These are phyloP conservation scores for Salix purpurea DNA, from an alignment of 345 rosid species.

Conservation along the genomic window DNA sequence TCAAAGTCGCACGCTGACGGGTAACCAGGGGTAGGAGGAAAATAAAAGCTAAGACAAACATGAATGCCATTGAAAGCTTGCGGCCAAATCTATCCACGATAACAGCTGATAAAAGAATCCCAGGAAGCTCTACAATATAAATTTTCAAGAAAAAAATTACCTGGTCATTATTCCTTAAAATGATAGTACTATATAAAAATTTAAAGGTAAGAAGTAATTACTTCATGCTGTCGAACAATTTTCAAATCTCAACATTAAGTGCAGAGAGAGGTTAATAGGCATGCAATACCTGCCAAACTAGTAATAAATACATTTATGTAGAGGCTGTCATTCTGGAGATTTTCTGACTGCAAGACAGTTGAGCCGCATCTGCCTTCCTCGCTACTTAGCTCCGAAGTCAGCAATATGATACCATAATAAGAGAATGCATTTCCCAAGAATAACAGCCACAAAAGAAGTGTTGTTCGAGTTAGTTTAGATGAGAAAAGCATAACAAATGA, in stretches of 20 bases:
- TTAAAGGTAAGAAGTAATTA: no score
- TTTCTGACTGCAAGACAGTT: background rate
- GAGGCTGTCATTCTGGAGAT: background rate
- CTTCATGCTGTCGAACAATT: no score
- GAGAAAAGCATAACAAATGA: slow-evolving; percentile 20
- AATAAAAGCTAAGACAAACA: slow-evolving; percentile 10
- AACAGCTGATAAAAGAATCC: slow-evolving; percentile 17
- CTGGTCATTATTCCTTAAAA: no score
- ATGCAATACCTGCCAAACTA: slow-evolving; percentile 21
- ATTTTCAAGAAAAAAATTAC: background rate
- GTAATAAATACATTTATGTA: slow-evolving; percentile 20
- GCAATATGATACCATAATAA: slow-evolving; percentile 22
- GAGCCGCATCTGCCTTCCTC: slow-evolving; percentile 9
- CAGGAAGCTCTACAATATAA: slow-evolving; percentile 18
- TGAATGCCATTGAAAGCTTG: slow-evolving; percentile 18
- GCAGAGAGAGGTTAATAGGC: background rate
- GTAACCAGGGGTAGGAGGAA: slow-evolving; percentile 20
- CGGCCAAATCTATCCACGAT: slow-evolving; percentile 24
- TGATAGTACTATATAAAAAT: no score
- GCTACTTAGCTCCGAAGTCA: slow-evolving; percentile 21
- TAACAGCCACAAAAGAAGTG: slow-evolving; percentile 21
- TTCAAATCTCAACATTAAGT: background rate
- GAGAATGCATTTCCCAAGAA: slow-evolving; percentile 18
- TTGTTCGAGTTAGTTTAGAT: slow-evolving; percentile 12
- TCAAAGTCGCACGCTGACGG: background rate